Percentiles rank a stretch among this genome's conserved stretches.
phyloP scores from a whole-genome alignment of 2,329 filamentous ascomycete species.

The Gnomoniopsis smithogilvyi region DNA sequence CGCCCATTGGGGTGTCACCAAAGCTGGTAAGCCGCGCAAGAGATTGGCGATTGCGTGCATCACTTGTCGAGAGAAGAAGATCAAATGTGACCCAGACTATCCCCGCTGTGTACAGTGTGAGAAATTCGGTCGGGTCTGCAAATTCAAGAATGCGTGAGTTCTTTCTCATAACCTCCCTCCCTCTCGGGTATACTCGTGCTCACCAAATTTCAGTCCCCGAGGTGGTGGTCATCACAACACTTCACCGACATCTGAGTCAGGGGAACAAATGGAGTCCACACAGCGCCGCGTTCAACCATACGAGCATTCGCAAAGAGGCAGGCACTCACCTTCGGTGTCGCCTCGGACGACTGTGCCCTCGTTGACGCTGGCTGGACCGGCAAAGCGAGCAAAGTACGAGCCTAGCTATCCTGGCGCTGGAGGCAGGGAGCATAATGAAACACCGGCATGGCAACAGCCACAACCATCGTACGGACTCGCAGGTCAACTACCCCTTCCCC shows the following conservation, averaged over 20 bases:
- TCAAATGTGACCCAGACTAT: slow-evolving; percentile 89
- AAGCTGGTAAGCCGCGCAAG: slow-evolving; percentile 90
- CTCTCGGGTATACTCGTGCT: slow-evolving; percentile 17
- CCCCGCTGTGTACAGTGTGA: slow-evolving; percentile 89
- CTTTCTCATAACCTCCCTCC: neutral
- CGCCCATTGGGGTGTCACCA: slow-evolving; percentile 89
- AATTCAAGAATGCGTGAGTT: slow-evolving; percentile 81
- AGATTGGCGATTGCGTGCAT: slow-evolving; percentile 88
- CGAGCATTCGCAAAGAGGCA: slow-evolving; percentile 38
- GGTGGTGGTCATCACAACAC: slow-evolving; percentile 50
- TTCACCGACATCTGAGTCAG: slow-evolving; percentile 50
- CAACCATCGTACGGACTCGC: slow-evolving; percentile 25
- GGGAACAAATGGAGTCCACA: slow-evolving; percentile 43
- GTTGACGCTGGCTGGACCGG: slow-evolving; percentile 28
- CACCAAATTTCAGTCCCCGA: slow-evolving; percentile 43
- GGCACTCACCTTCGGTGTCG: slow-evolving; percentile 45
- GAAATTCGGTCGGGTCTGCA: slow-evolving; percentile 83
- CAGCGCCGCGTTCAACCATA: slow-evolving; percentile 27
- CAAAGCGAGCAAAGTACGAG: slow-evolving; percentile 49
- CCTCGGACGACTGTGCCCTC: slow-evolving; percentile 39
- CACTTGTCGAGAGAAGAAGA: slow-evolving; percentile 94
- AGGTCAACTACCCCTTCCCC: slow-evolving; percentile 42
- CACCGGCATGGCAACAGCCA: slow-evolving; percentile 20
- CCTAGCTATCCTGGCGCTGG: slow-evolving; percentile 35
- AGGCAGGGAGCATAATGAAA: slow-evolving; percentile 26